Percentiles rank a stretch among this genome's conserved stretches.
Evolutionary conservation across 768 basidiomycete species (phyloP).

Genomic region (Pilatotrama ljubarskyi): DNA sequence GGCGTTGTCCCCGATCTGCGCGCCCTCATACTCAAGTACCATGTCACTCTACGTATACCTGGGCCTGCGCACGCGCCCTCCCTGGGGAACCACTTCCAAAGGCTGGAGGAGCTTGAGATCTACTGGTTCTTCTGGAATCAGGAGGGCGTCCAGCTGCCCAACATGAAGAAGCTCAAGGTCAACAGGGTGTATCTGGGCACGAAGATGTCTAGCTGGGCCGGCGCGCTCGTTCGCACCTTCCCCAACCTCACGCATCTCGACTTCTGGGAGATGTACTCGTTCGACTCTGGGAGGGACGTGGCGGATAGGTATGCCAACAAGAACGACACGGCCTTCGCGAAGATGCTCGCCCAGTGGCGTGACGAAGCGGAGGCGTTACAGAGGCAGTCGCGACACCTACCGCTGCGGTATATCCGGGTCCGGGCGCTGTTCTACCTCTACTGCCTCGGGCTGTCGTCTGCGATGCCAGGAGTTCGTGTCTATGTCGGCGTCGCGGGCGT

Average conservation of each 20-base stretch:
- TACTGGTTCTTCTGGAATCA: background rate
- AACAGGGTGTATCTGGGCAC: background rate
- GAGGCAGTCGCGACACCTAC: background rate
- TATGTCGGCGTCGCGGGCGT: too few relatives aligned
- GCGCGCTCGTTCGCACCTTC: background rate
- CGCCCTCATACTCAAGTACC: background rate
- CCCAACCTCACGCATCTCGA: background rate
- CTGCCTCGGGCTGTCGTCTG: too few relatives aligned
- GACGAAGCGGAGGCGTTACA: too few relatives aligned
- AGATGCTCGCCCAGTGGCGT: background rate
- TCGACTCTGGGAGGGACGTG: background rate
- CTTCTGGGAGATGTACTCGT: background rate
- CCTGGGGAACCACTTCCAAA: background rate
- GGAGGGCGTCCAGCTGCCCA: background rate
- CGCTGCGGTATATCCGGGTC: background rate
- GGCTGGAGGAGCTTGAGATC: background rate
- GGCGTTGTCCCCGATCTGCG: background rate
- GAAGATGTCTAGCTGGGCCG: background rate
- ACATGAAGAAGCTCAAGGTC: background rate
- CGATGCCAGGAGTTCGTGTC: too few relatives aligned
- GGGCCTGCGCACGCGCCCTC: background rate
- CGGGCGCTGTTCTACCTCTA: background rate
- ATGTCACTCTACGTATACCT: background rate
- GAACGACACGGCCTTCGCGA: background rate
- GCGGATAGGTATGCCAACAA: too few relatives aligned